Evolutionary conservation across 139 green algal species (phyloP).

Genomic region (Pycnococcus provasolii): DNA sequence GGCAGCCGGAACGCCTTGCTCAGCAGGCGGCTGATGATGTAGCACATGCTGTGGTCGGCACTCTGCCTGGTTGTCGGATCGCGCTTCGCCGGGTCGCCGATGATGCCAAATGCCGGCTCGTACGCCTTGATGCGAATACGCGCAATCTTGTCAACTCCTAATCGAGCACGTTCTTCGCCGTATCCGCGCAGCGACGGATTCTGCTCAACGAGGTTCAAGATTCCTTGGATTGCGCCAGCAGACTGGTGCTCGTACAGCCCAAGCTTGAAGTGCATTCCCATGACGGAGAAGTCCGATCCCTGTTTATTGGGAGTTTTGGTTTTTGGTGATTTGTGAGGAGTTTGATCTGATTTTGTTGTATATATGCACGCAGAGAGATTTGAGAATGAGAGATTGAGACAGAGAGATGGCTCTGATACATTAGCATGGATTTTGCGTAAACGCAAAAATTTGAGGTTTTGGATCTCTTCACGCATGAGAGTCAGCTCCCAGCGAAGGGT

Average conservation of each 20-base stretch:
- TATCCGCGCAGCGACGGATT: not conserved
- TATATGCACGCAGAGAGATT: no score
- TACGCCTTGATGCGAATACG: slow-evolving; percentile 10
- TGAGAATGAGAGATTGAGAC: no score
- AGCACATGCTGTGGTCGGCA: slow-evolving; percentile 14
- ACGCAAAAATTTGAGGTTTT: no score
- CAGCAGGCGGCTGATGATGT: slow-evolving; percentile 17
- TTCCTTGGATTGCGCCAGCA: slow-evolving; percentile 9
- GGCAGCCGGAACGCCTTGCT: not conserved
- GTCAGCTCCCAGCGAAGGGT: no score
- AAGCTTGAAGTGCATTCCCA: slow-evolving; percentile 19
- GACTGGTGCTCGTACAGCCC: slow-evolving; percentile 19
- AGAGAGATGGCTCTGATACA: no score
- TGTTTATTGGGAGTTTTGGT: no score
- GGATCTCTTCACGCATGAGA: no score
- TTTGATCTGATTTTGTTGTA: no score
- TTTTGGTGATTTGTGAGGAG: no score
- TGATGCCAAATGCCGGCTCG: slow-evolving; percentile 16
- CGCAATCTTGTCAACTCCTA: not conserved
- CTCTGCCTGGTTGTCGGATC: slow-evolving; percentile 9
- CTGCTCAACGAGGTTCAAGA: slow-evolving; percentile 11
- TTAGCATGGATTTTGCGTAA: no score
- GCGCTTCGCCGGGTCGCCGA: slow-evolving; percentile 14
- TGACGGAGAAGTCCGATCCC: not conserved
- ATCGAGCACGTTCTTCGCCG: no score